phyloP scores from a whole-genome alignment of 2,329 filamentous ascomycete genomes.

The Thermothelomyces thermophilus region DNA sequence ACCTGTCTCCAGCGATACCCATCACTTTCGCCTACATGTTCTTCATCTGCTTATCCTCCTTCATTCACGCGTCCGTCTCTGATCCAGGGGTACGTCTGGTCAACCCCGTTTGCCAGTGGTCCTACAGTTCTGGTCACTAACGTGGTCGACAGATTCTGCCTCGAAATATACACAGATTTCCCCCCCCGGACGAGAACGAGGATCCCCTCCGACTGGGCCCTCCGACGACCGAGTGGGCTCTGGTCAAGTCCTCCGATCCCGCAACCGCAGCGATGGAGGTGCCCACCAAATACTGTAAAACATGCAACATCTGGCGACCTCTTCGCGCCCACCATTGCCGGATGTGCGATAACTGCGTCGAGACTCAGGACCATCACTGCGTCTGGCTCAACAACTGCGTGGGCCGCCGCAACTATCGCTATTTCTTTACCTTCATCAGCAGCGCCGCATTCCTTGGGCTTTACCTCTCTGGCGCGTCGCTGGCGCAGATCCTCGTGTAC shows the following conservation, averaged over 20 bases:
- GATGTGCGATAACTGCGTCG: conserved; percentile 93
- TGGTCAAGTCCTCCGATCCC: conserved; percentile 73
- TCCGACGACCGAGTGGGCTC: conserved; percentile 86
- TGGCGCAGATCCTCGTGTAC: conserved; percentile 77
- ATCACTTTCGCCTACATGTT: conserved; percentile 88
- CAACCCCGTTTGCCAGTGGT: neutral
- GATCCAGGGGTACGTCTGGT: conserved; percentile 85
- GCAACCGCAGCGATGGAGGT: conserved; percentile 90
- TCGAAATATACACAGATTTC: conserved; percentile 83
- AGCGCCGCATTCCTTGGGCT: conserved; percentile 69
- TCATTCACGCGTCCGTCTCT: conserved; percentile 83
- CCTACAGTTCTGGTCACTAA: conserved; percentile 6
- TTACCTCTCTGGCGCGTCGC: conserved; percentile 67
- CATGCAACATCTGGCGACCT: conserved; percentile 94
- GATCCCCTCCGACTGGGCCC: conserved; percentile 78
- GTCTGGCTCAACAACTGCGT: conserved; percentile 99
- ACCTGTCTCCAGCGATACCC: conserved; percentile 83
- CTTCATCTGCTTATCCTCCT: conserved; percentile 85
- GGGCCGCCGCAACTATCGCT: conserved; percentile 93
- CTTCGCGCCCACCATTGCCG: conserved; percentile 94
- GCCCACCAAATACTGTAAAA: conserved; percentile 95
- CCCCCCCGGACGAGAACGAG: conserved; percentile 65
- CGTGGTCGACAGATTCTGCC: conserved; percentile 66
- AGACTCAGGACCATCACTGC: conserved; percentile 96
- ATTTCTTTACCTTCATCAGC: conserved; percentile 88